Percentiles rank a stretch among this genome's conserved stretches.
These are phyloP conservation scores for Lachnellula willkommii DNA, from an alignment of 2,329 filamentous ascomycete genomes.

Conservation along the genomic window DNA sequence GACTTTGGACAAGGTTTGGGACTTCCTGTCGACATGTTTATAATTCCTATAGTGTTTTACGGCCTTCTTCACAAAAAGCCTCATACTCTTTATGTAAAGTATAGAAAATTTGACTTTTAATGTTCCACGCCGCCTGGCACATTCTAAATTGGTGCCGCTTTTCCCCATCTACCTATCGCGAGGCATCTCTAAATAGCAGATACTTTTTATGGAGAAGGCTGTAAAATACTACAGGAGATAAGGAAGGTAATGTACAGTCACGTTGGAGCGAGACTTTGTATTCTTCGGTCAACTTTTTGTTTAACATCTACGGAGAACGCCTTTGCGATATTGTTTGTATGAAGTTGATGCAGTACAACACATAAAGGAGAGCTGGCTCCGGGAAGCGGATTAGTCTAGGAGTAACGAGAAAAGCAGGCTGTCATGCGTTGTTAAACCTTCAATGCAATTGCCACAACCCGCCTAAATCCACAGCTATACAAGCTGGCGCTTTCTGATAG, in stretches of 20 bases:
- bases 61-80: neutral
- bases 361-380: slow-evolving; percentile 14
- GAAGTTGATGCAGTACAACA: slow-evolving; percentile 18
- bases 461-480: slow-evolving; percentile 9
- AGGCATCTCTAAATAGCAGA: too few species aligned
- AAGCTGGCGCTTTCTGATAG: slow-evolving; percentile 1
- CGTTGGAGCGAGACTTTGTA: neutral
- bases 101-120: too few species aligned
- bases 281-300: slow-evolving; percentile 9
- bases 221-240: too few species aligned
- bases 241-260: neutral
- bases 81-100: neutral
- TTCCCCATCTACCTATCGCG: too few species aligned
- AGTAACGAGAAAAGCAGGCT: slow-evolving; percentile 17
- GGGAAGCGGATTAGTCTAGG: slow-evolving; percentile 30
- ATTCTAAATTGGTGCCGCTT: too few species aligned
- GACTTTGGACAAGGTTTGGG: neutral
- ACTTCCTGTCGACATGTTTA: neutral
- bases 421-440: slow-evolving; percentile 18
- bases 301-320: slow-evolving; percentile 27
- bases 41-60: too few species aligned
- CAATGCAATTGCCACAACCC: slow-evolving; percentile 18
- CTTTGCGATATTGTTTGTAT: slow-evolving; percentile 20
- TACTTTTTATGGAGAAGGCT: too few species aligned
- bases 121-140: too few species aligned